Base-by-base conservation (phyloP, 2,329 filamentous ascomycete species). In the Colletotrichum agaves region DNA sequence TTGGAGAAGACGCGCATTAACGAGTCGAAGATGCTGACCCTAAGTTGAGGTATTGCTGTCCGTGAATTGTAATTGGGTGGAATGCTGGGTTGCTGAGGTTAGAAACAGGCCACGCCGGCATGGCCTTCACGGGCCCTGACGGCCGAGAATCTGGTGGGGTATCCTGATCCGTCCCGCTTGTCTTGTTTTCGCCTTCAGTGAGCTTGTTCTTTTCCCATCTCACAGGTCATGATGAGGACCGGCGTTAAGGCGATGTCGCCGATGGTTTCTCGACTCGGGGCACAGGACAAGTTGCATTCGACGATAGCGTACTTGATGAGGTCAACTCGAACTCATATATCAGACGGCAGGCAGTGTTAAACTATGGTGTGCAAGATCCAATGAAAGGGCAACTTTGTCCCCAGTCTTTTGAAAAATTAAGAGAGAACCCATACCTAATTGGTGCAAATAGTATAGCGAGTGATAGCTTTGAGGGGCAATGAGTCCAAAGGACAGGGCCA, bases 111-210 rank as follows among this genome's bases (percentile, higher is more conserved):
- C 37, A 33, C 53, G 62, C 46, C 31, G 41, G 17, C 47, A 52
- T 33, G 35, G 47, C 27, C 62, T 61, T 61, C 47, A 23, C 55
- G 46, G 59, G 19, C 37, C 27, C 31, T 27, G 46, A 21, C 49
- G 17, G 55, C 47, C 31, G 56, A 61, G 47, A 47, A 65, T 65
- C 62, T 65, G 47, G 47, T 49, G 62, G 62, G 62, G 57, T 61
- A 49, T 23, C 52, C 52, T 55, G 17, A 33, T 33, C n/a, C 17
- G 50, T 37, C 12, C 52, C 37, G 52, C 17, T 27, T 27, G 12
- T 17, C 52, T 41, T 43, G 19, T 43, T 41, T 17, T 19, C n/a
- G 21, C 27, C 13, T 43, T 35, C 49, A n/a, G 21, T 53, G 33
- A 13, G 35, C 12, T 13, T 41, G 35, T 23, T 43, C 27, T 43